A percentile compares a stretch with the other conserved stretches of the same genome.
Evolutionary conservation across 163 green algal genomes (phyloP).

Genomic region (Scenedesmus sp.): DNA sequence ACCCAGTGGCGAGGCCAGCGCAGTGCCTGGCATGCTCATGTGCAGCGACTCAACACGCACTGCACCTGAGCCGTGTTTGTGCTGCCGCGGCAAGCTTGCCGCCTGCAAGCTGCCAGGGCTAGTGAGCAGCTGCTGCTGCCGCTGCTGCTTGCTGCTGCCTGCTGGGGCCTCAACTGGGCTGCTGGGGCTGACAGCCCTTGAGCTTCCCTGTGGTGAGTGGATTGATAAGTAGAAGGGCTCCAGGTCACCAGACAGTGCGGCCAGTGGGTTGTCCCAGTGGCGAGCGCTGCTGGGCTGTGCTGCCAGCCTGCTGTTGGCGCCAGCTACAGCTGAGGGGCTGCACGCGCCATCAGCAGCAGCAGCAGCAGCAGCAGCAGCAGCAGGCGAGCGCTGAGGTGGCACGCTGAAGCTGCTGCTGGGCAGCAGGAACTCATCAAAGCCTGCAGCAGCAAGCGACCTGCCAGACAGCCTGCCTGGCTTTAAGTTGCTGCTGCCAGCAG

Average conservation of each 20-base stretch:
- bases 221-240: background rate
- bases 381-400: background rate
- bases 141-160: background rate
- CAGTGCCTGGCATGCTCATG: background rate
- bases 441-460: background rate
- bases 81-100: background rate
- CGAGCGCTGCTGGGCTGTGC: background rate
- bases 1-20: background rate
- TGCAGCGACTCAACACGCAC: background rate
- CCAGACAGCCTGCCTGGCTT: background rate
- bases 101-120: background rate
- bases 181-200: background rate
- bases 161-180: background rate
- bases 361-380: background rate
- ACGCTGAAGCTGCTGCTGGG: background rate
- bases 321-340: background rate
- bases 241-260: background rate
- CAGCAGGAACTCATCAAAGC: slow-evolving; percentile 1
- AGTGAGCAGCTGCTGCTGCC: background rate
- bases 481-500: background rate
- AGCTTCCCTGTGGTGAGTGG: background rate
- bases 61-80: background rate
- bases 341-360: background rate
- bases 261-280: background rate
- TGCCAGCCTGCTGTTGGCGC: background rate